Conservation (phyloP, 768 basidiomycete genomes). For the Boletus sp. region DNA sequence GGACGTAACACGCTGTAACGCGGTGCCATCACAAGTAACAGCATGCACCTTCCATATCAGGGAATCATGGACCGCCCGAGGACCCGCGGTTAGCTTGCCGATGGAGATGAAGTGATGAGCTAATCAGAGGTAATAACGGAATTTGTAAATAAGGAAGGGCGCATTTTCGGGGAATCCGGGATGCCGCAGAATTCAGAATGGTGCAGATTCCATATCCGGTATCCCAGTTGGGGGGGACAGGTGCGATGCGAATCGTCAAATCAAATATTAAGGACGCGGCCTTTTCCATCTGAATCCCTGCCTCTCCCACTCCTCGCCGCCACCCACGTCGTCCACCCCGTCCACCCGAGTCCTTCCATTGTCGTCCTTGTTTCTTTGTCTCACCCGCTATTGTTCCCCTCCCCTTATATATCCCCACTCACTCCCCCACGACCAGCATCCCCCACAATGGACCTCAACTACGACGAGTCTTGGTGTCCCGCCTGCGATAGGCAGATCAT, state of each 20-base stretch:
- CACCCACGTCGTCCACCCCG: slow-evolving; percentile 16
- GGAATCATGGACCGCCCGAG: slow-evolving; percentile 24
- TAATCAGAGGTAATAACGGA: slow-evolving; percentile 33
- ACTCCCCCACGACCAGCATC: slow-evolving; percentile 11
- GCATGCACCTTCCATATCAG: slow-evolving; percentile 21
- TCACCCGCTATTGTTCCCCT: slow-evolving; percentile 15
- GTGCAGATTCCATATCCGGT: slow-evolving; percentile 15
- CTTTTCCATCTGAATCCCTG: slow-evolving; percentile 29
- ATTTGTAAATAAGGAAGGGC: slow-evolving; percentile 29
- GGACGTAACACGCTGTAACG: slow-evolving; percentile 24
- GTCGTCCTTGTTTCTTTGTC: slow-evolving; percentile 11
- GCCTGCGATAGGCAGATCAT: slow-evolving; percentile 74
- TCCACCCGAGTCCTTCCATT: no score
- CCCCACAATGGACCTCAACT: slow-evolving; percentile 34
- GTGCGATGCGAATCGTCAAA: slow-evolving; percentile 37
- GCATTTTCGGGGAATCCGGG: slow-evolving; percentile 30
- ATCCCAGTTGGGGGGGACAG: slow-evolving; percentile 18
- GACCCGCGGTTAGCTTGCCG: slow-evolving; percentile 34
- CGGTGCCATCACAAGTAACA: no score
- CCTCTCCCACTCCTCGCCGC: slow-evolving; percentile 18
- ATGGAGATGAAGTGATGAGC: slow-evolving; percentile 22
- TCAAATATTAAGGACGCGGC: slow-evolving; percentile 39
- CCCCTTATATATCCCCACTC: slow-evolving; percentile 13
- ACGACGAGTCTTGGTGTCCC: slow-evolving; percentile 80
- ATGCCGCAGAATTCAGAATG: slow-evolving; percentile 17